Evolutionary conservation across 345 rosid species (phyloP).

Genomic region (Aquilaria sinensis): DNA sequence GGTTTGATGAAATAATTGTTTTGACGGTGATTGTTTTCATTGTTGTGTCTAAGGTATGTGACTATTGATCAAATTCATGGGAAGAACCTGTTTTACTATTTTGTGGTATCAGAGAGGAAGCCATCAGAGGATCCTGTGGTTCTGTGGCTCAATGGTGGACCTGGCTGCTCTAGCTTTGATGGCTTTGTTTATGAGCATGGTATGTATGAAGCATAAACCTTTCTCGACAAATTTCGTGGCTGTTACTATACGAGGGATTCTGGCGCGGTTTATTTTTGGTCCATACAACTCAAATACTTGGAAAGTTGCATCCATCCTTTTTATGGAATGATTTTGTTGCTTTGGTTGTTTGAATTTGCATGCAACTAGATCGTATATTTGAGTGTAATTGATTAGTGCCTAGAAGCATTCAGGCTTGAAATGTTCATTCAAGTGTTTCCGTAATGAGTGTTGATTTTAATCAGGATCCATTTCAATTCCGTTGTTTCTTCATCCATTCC

Average conservation of each 20-base stretch:
- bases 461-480: too few relatives aligned
- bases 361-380: too few relatives aligned
- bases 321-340: neutral
- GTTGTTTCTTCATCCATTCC: slow-evolving; percentile 11
- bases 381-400: too few relatives aligned
- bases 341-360: too few relatives aligned
- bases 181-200: slow-evolving; percentile 88
- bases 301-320: neutral
- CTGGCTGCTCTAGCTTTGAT: slow-evolving; percentile 96
- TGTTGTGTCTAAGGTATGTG: slow-evolving; percentile 48
- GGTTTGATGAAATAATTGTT: neutral
- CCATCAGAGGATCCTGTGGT: slow-evolving; percentile 72
- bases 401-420: too few relatives aligned
- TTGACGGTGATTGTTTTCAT: neutral
- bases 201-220: slow-evolving; percentile 10
- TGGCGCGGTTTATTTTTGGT: too few relatives aligned
- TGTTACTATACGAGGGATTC: neutral
- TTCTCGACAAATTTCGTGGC: neutral
- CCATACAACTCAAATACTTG: too few relatives aligned
- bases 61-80: slow-evolving; percentile 37
- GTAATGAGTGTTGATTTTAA: too few relatives aligned
- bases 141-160: slow-evolving; percentile 96
- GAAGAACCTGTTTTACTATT: slow-evolving; percentile 71
- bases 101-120: slow-evolving; percentile 69
- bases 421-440: too few relatives aligned